phyloP scores from a whole-genome alignment of 1,284 basidiomycete species.

The Puccinia horiana region DNA sequence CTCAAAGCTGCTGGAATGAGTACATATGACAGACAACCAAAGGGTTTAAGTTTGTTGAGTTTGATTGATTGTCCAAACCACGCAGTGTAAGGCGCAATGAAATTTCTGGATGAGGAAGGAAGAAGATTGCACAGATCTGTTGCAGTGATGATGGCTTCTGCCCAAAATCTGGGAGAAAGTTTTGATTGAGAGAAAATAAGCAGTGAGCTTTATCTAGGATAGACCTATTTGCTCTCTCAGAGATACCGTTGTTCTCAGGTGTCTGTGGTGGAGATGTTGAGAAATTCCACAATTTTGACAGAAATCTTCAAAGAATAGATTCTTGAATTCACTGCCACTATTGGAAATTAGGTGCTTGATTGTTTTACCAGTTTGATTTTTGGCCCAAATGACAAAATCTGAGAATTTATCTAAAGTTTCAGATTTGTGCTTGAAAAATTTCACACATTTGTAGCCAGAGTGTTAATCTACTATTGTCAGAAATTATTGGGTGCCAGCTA shows the following conservation, averaged over 20 bases:
- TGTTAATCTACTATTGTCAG: background rate
- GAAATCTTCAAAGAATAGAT: background rate
- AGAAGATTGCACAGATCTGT: slow-evolving; percentile 1
- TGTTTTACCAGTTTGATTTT: background rate
- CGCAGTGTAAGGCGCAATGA: background rate
- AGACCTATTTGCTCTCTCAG: background rate
- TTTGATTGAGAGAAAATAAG: background rate
- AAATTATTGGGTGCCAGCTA: background rate
- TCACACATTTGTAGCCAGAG: background rate
- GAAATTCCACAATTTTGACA: background rate
- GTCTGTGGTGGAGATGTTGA: background rate
- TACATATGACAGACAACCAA: background rate
- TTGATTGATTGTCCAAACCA: background rate
- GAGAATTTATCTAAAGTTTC: background rate
- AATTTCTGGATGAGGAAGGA: background rate
- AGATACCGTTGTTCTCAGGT: background rate
- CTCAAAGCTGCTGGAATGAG: background rate
- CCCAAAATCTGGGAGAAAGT: background rate
- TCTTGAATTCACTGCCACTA: no score
- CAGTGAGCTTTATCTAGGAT: slow-evolving; percentile 1
- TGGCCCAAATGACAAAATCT: background rate
- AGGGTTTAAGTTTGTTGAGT: background rate
- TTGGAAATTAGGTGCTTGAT: no score
- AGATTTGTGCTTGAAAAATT: background rate
- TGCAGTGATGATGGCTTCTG: background rate